Evolutionary conservation across 2,329 filamentous ascomycete genomes (phyloP).

Genomic region (Fusarium nodosum): DNA sequence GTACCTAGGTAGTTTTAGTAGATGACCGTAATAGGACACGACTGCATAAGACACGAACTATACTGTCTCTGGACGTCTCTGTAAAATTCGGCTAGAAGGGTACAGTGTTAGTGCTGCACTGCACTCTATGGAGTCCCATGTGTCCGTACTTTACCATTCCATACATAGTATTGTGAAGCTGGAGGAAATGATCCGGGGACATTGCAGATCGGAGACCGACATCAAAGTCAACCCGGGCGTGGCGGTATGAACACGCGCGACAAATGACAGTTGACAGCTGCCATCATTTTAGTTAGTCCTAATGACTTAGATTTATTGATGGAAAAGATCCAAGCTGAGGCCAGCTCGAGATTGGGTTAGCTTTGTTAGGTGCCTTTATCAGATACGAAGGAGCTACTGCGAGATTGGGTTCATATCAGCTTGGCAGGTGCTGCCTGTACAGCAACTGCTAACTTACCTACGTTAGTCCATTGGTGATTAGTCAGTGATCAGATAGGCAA

Average conservation of each 20-base stretch:
- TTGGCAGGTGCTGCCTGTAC: background rate
- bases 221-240: background rate
- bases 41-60: background rate
- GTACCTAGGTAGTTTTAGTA: background rate
- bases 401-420: slow-evolving; percentile 4
- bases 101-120: background rate
- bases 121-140: background rate
- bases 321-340: background rate
- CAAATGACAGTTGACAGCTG: slow-evolving; percentile 16
- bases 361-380: slow-evolving; percentile 12
- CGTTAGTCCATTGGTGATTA: background rate
- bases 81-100: background rate
- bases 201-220: slow-evolving; percentile 4
- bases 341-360: background rate
- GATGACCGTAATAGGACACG: background rate
- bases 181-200: background rate
- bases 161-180: background rate
- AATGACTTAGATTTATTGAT: background rate
- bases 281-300: slow-evolving; percentile 1
- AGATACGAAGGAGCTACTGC: slow-evolving; percentile 9
- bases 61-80: background rate
- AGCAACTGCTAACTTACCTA: background rate
- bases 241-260: slow-evolving; percentile 7
- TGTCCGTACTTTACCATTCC: background rate
- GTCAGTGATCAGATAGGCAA: background rate